Evolutionary conservation across 2,329 filamentous ascomycete genomes (phyloP), one percentile per base, ranked within the genome.

Genomic region (Amylocarpus encephaloides): DNA sequence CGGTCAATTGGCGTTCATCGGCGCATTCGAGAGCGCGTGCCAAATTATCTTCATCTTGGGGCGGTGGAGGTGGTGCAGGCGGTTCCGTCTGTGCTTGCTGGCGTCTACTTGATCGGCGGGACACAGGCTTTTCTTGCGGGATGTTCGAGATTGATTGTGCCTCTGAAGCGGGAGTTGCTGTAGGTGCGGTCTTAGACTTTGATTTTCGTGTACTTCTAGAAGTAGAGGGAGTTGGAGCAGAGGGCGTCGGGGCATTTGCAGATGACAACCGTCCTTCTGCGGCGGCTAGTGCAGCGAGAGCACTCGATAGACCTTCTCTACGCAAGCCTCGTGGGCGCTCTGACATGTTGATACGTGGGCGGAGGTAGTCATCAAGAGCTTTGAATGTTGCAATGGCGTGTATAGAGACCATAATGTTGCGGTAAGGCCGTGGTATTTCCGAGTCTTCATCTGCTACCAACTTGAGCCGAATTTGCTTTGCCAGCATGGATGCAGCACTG

Each of bases 331-430:
- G 77, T 11, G 86, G 80, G 16, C 88, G 81, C 56, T 95, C 90
- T 2, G 86, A 82, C 12, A 93, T 67, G 61, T 77, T 89, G 52
- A 98, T 95, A 53, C 92, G 81, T 6, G 93, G 93, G 34, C 93
- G 84, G 39, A 98, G 76, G 67, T 97, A 98, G 66, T 98, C 93
- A 64, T 97, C 93, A 19, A 98, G 73, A 0, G 92, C 88, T 67
- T 96, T 97, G 73, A 98, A 97, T 0, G 91, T 97, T 2, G 93
- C 92, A 63, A 98, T 97, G 13, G 93, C 93, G 67, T 98, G 93
- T 50, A 98, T 98, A 0, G 90, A 95, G 1, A 98, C 93, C 86
- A 96, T 96, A 56, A 98, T 94, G 59, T 92, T 95, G 18, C 88
- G 81, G 65, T 95, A 97, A 0, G 85, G 77, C 33, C 83, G 79